Evolutionary conservation across 495 filamentous ascomycete genomes (phyloP), one percentile per base, ranked within the genome.

Genomic region (Xylaria grammica): DNA sequence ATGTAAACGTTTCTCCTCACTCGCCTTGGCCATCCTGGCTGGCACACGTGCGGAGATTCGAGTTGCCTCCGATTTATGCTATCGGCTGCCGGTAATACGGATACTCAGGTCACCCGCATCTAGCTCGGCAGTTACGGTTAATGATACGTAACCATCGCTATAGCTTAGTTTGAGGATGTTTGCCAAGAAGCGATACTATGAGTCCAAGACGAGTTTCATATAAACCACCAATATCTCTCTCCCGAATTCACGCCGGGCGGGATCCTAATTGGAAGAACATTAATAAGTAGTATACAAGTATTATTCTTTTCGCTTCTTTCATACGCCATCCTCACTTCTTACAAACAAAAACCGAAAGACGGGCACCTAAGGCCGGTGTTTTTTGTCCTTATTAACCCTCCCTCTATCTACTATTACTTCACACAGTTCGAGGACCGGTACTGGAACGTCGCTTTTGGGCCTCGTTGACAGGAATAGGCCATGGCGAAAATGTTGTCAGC

Each of bases 41-140:
- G n/a, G 54, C 27, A 20, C 40, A 10, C 15, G 27, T 49, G 58
- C 58, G 44, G 45, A 60, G 30, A 51, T 27, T 15, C 11, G 26
- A 15, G 15, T 13, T 51, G 30, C 15, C 10, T 30, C 24, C 9
- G 30, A 50, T 60, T 60, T 51, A 60, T 60, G 45, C 58, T 38
- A 17, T 50, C 58, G 58, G 58, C 58, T 60, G 45, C 45, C 45
- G 58, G 58, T 40, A 51, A 59, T 59, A 59, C 27, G 38, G 40
- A 20, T 19, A 26, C 40, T 27, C 55, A n/a, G 32, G 24, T 48
- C 19, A 10, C 26, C 29, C 27, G 27, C 26, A 48, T 15, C 27
- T 29, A 26, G 56, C 56, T 59, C 56, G 56, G 56, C 56, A 59
- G 56, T 59, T 59, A 26, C 13, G 22, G 7, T 48, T 24, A 46